Percentiles rank a stretch among this genome's conserved stretches.
These are phyloP conservation scores for Barnettozyma populi DNA, from an alignment of 805 yeast species.

Conservation along the genomic window DNA sequence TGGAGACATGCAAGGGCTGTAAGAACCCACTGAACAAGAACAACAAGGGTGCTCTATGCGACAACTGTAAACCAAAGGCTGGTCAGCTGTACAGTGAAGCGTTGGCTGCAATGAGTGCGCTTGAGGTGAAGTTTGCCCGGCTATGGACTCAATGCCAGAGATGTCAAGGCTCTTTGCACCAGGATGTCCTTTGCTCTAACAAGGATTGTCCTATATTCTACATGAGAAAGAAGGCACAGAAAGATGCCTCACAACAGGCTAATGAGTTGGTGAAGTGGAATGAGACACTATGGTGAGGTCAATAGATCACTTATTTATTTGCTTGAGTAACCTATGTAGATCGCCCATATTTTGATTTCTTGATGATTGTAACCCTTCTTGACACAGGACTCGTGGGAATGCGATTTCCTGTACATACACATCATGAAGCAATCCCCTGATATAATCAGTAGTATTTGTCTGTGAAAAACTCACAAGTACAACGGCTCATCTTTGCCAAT, in stretches of 20 bases:
- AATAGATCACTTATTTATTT: background rate
- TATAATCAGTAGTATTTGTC: no score
- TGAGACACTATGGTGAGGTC: slow-evolving; percentile 23
- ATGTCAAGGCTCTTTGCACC: slow-evolving; percentile 94
- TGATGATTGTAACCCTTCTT: no score
- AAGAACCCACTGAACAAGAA: slow-evolving; percentile 61
- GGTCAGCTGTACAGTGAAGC: slow-evolving; percentile 81
- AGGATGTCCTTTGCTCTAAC: slow-evolving; percentile 90
- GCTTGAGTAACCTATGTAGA: no score
- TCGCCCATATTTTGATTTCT: no score
- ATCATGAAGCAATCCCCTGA: no score
- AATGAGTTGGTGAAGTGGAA: slow-evolving; percentile 37
- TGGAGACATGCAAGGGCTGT: slow-evolving; percentile 86
- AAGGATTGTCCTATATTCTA: slow-evolving; percentile 97
- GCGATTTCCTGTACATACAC: no score
- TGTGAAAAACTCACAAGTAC: no score
- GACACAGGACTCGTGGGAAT: no score
- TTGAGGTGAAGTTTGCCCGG: slow-evolving; percentile 79
- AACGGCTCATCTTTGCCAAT: no score
- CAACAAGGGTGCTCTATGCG: slow-evolving; percentile 72
- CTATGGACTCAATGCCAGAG: slow-evolving; percentile 98
- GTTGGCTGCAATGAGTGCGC: slow-evolving; percentile 67
- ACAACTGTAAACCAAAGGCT: slow-evolving; percentile 65
- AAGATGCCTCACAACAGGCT: slow-evolving; percentile 35
- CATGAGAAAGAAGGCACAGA: slow-evolving; percentile 66